Evolutionary conservation across 176 grass and related monocot genomes (phyloP).

Genomic region (Carex parvula): DNA sequence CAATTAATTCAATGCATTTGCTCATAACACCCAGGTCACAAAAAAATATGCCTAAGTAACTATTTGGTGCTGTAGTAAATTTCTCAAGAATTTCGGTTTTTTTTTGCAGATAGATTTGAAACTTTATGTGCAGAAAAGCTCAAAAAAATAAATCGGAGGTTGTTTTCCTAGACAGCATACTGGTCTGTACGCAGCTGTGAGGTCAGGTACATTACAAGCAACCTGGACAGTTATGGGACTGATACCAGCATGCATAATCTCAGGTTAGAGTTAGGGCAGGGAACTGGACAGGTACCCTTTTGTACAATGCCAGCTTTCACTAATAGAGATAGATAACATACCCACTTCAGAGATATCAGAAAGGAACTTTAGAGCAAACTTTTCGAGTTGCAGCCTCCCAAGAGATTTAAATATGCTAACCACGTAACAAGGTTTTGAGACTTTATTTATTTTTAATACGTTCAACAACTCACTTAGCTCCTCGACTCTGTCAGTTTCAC

Average conservation of each 20-base stretch:
- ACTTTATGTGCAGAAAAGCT: neutral
- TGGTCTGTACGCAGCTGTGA: neutral
- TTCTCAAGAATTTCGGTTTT: neutral
- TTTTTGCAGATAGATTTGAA: neutral
- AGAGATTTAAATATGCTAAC: slow-evolving; percentile 61
- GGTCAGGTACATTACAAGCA: slow-evolving; percentile 2
- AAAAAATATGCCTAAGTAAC: neutral
- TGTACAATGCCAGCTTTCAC: slow-evolving; percentile 17
- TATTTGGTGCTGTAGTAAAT: neutral
- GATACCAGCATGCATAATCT: neutral
- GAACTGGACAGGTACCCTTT: slow-evolving; percentile 15
- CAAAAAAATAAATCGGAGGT: neutral
- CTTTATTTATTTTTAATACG: slow-evolving; percentile 50
- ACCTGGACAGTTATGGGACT: neutral
- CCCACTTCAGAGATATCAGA: slow-evolving; percentile 53
- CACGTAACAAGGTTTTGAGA: slow-evolving; percentile 60
- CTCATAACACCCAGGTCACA: neutral
- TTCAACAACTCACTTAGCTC: slow-evolving; percentile 57
- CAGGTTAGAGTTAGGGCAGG: neutral
- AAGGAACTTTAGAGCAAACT: slow-evolving; percentile 58
- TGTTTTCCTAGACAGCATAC: neutral
- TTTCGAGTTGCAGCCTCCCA: slow-evolving; percentile 37
- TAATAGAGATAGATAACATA: slow-evolving; percentile 22
- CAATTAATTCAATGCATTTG: neutral
- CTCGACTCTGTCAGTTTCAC: slow-evolving; percentile 60